Base-by-base conservation (phyloP, 225 moss, liverwort and hornwort genomes). In the Physcomitrium patens region DNA sequence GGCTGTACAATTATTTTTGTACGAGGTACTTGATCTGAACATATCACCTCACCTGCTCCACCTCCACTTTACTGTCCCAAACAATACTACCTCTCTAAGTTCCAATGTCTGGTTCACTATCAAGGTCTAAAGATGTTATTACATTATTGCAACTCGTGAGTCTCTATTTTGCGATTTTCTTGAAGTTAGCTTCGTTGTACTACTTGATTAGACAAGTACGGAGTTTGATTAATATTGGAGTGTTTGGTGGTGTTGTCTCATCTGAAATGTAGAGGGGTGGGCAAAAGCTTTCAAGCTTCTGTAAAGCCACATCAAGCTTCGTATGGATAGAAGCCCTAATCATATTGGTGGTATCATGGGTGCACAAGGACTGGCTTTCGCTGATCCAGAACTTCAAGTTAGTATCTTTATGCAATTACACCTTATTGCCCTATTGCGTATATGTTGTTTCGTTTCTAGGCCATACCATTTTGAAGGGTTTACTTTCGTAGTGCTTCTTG, bases 331-430 rank as follows among this genome's bases (percentile, higher is more conserved):
- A 88, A 62, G 92, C 77, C 55, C 60, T 87, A 24, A 72, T 89
- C 63, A 80, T 99, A 66, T 15, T 99, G 3, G 73, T 77, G 67
- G 55, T 92, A 59, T 91, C 89, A 19, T 91, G 87, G 90, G 72
- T 86, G 28, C 86, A 80, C 28, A 90, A 85, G 68, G 90, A 93
- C 72, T 99, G 95, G 95, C 86, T 99, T 26, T 89, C 89, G 67
- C 69, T 89, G 48, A 89, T 95, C 72, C 83, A 83, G 57, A 86
- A 83, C 60, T 92, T 95, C 89, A 99, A 99, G 99, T 99, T 61
- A 85, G 93, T 69, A 55, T 23, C 43, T 66, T 55, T 13, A 54
- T 51, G 8, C 27, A 26, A 71, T 64, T 71, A 22, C 46, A 41
- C 53, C n/a, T 57, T 18, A 51, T 76, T n/a, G 7, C 57, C 20